Base-by-base conservation (phyloP, 2,329 filamentous ascomycete genomes). In the Mariannaea sp. region DNA sequence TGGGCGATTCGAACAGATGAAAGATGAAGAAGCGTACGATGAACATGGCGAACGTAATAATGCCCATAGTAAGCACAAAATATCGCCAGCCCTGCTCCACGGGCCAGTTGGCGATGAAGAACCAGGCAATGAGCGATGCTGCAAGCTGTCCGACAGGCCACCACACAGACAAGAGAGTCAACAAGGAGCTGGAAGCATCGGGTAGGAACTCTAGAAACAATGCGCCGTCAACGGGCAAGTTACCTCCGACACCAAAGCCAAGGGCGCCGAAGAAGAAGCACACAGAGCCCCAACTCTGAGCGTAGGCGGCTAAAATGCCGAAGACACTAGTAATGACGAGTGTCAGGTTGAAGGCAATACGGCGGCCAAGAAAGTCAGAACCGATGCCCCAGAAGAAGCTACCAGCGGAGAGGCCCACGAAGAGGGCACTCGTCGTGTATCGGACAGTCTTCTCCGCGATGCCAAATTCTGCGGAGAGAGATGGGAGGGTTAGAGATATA, bases 151-250 rank as follows among this genome's bases (percentile, higher is more conserved):
- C 91, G 14, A 95, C 74, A 0, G 90, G 89, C 90, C 91, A 96
- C 87, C 89, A 94, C 7, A 92, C 82, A 6, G 88, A 91, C n/a
- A 95, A 77, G 41, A 93, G 77, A 0, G 90, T 94, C 24, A 94
- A 76, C 12, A 94, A 79, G 26, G 85, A 84, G 57, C 84, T 85
- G n/a, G 84, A 87, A 0, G 86, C 82, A 52, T 87, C 86, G 0
- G 91, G 91, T 1, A 95, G 74, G 60, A 93, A 93, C 66, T 96
- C 91, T 30, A 95, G 79, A 69, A 95, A 94, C 3, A 94, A 76
- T 0, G 89, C 88, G 27, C 89, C 88, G 69, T 93, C 89, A 1
- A 92, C 87, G 1, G 88, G 88, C 16, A 92, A 74, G 65, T 90
- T 93, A 5, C 90, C 90, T 19, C 87, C 87, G 6, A 89, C 85